Conservation (phyloP, 257 asterid genomes). For the Rhazya stricta region DNA sequence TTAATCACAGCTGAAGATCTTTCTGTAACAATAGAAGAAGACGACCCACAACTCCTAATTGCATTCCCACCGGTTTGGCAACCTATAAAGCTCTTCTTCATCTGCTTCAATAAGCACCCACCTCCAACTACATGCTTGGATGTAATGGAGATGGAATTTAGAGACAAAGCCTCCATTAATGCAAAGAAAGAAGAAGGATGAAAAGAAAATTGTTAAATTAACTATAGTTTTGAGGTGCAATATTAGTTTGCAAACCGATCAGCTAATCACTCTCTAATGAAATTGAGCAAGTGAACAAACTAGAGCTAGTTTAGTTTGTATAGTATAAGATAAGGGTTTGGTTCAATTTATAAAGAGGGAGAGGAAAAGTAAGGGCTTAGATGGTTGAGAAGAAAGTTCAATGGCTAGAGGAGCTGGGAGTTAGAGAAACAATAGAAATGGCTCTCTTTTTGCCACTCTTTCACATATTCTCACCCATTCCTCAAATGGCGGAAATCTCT, state of each 20-base stretch:
- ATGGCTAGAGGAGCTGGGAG: conserved; percentile 60
- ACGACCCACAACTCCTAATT: conserved; percentile 29
- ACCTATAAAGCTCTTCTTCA: not conserved
- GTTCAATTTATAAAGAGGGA: conserved; percentile 51
- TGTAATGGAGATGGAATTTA: not conserved
- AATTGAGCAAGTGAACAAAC: conserved; percentile 43
- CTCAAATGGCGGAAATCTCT: conserved; percentile 38
- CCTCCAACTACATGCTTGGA: conserved; percentile 9
- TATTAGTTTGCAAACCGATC: conserved; percentile 28
- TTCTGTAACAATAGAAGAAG: conserved; percentile 50
- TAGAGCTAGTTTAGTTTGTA: not conserved
- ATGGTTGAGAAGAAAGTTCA: conserved; percentile 36
- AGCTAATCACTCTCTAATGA: conserved; percentile 23
- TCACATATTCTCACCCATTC: conserved; percentile 39
- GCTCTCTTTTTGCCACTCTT: conserved; percentile 84
- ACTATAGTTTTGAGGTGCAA: conserved; percentile 32
- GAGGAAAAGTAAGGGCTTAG: conserved; percentile 33
- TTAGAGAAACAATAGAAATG: conserved; percentile 49
- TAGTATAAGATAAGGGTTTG: conserved; percentile 40
- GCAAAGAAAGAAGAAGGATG: conserved; percentile 4
- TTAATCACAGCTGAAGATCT: conserved; percentile 36
- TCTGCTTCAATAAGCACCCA: conserved; percentile 1
- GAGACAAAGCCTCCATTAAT: conserved; percentile 14
- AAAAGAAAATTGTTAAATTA: conserved; percentile 24
- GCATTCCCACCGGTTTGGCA: conserved; percentile 7